Percentiles rank a stretch among this genome's conserved stretches.
Conservation (phyloP, 306 rosid genomes). For the Medicago ruthenica region DNA sequence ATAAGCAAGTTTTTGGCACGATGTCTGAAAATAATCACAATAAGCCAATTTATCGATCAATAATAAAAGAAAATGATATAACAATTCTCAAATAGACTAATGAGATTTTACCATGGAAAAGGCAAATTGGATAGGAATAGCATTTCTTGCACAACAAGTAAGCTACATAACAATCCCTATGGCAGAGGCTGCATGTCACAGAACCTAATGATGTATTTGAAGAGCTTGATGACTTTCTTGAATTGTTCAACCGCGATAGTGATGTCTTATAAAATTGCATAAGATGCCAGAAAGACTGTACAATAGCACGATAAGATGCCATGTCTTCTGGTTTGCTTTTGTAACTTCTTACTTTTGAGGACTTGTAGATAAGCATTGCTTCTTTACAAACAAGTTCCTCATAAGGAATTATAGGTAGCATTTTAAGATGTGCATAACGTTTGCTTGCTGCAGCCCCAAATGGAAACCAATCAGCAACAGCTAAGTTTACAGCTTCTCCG, state of each 20-base stretch:
- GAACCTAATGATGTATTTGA: constrained; percentile 32
- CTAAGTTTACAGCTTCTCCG: constrained; percentile 50
- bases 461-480: constrained; percentile 51
- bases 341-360: constrained; percentile 25
- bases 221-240: constrained; percentile 17
- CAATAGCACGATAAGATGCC: constrained; percentile 23
- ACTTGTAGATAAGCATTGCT: constrained; percentile 45
- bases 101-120: constrained; percentile 50
- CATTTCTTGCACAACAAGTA: constrained; percentile 45
- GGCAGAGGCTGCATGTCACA: constrained; percentile 41
- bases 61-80: not conserved
- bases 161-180: constrained; percentile 53
- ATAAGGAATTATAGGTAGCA: constrained; percentile 46
- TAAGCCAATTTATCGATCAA: constrained; percentile 3
- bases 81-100: not conserved
- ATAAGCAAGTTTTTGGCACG: constrained; percentile 36
- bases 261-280: constrained; percentile 39
- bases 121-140: constrained; percentile 46
- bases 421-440: constrained; percentile 44
- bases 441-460: constrained; percentile 46
- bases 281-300: constrained; percentile 42
- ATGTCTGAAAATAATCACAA: constrained; percentile 33
- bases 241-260: constrained; percentile 2
- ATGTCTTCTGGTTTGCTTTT: constrained; percentile 14
- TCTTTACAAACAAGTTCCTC: constrained; percentile 57